A percentile compares a stretch with the other conserved stretches of the same genome.
Evolutionary conservation across 768 basidiomycete species (phyloP).

Genomic region (Podaxis rugospora): DNA sequence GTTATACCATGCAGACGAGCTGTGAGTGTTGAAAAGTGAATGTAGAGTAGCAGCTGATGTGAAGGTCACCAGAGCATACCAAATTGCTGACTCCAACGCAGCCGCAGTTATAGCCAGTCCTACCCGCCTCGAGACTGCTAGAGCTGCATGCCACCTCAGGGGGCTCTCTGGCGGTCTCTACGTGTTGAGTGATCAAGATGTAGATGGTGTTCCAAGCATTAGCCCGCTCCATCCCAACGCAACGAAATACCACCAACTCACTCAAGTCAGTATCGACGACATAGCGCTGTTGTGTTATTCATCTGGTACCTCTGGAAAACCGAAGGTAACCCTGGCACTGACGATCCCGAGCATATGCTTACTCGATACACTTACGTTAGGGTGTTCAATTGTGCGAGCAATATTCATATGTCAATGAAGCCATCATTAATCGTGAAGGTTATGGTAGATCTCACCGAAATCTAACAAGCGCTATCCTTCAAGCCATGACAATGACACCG

Average conservation of each 20-base stretch:
- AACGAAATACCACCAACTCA: background rate
- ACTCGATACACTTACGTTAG: background rate
- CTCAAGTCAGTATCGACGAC: background rate
- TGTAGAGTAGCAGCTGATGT: background rate
- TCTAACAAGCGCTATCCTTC: background rate
- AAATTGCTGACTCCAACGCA: constrained; percentile 1
- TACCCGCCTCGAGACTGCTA: background rate
- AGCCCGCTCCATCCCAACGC: background rate
- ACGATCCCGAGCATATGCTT: background rate
- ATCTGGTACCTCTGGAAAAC: background rate
- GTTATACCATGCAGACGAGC: background rate
- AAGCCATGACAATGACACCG: constrained; percentile 4
- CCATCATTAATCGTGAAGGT: background rate
- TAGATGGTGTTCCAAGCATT: background rate
- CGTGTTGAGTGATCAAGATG: background rate
- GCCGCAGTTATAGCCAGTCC: background rate
- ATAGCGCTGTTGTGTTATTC: constrained; percentile 1
- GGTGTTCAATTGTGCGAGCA: background rate
- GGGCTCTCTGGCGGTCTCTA: background rate
- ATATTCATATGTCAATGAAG: background rate
- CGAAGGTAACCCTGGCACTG: background rate
- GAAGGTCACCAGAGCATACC: background rate
- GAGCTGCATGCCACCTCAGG: background rate
- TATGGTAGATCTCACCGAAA: background rate
- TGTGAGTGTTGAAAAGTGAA: background rate